Base-by-base conservation (phyloP, 345 rosid genomes). In the Corchorus capsularis region DNA sequence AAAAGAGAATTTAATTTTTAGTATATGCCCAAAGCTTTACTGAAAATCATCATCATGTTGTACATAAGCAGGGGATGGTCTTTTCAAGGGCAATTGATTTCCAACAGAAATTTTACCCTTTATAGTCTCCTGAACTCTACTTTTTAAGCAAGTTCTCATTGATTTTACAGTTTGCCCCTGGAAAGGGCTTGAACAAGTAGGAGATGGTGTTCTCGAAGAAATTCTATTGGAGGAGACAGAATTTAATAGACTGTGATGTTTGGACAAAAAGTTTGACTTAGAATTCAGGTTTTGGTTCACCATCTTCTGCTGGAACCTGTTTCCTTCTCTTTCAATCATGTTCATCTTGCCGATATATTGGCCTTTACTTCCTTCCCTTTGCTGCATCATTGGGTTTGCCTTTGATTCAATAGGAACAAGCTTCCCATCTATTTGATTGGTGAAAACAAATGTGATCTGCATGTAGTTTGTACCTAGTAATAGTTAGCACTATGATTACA, bases 361-460 rank as follows among this genome's bases (percentile, higher is more conserved):
- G 39, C 46, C 74, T 59, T 46, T 72, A 22, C 56, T 67, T 59
- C 77, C 83, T 79, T 46, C 77, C 15, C 68, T 20, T 69, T 71
- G 81, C 68, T 82, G 81, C 43, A 78, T 46, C 77, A 80, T 87
- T 20, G 73, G 84, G 69, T 73, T 81, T 63, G 57, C 81, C 61
- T 69, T 89, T 66, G 98, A 81, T 79, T 96, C 93, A 4, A 93
- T 72, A 0, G 99, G 99, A 55, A 89, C 84, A 39, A 93, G 97
- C 86, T 96, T 93, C 82, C 98, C 97, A 63, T 90, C 99, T 54
- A 96, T 89, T 79, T 96, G 98, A 82, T 96, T 93, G 15, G 96
- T 89, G 87, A 96, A 93, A 61, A 92, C 93, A 69, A 91, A 96
- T 32, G 96, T 81, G 50, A 93, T 93, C 99, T 95, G 91, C 80